These are phyloP conservation scores for Neckera pumila DNA, from an alignment of 225 moss, liverwort and hornwort species.

Conservation along the genomic window DNA sequence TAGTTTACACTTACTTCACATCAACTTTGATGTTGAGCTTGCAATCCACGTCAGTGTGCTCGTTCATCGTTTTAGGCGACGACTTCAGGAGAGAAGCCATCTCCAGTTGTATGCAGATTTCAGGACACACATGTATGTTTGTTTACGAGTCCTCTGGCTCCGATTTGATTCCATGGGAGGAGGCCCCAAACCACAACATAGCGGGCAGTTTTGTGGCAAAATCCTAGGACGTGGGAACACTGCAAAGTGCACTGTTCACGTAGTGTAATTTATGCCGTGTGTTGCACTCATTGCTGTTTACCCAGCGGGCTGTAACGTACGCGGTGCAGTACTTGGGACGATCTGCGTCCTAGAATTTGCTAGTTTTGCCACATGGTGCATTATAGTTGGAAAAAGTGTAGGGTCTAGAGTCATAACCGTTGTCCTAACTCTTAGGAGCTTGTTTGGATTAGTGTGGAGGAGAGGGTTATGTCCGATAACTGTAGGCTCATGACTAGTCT, in stretches of 20 bases:
- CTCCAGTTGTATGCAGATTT: background rate
- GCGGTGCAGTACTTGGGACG: background rate
- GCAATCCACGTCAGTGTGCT: background rate
- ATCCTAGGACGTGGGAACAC: background rate
- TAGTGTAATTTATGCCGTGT: background rate
- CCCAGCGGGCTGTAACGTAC: too few relatives aligned
- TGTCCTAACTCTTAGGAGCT: background rate
- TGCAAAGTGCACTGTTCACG: background rate
- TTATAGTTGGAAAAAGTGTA: background rate
- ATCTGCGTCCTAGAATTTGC: background rate
- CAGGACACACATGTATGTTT: background rate
- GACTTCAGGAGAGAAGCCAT: background rate
- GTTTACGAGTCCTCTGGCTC: background rate
- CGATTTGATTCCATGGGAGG: background rate
- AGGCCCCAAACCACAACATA: background rate
- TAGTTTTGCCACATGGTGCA: background rate
- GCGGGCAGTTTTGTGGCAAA: background rate
- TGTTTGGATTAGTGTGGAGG: background rate
- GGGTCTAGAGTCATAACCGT: background rate
- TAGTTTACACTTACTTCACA: background rate
- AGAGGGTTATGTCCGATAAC: background rate
- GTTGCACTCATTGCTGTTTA: background rate
- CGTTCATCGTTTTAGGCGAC: background rate
- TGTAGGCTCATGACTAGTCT: background rate
- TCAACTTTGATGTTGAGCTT: background rate